Base-by-base conservation (phyloP, 805 yeast species). In the Ogataea paradorogensis region DNA sequence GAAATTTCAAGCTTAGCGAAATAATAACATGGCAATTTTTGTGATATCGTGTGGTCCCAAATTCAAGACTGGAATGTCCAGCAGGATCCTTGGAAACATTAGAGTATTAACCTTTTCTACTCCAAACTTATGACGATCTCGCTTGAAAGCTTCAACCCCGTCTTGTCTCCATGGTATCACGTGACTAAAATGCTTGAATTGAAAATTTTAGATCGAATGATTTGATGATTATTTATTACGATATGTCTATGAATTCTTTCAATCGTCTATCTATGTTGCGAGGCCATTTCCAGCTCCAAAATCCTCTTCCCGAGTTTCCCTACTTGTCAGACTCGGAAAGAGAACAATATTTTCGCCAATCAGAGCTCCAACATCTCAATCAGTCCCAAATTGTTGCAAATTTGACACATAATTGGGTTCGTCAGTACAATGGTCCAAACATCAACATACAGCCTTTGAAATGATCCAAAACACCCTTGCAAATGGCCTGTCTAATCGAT, bases 181-280 rank as follows among this genome's bases (percentile, higher is more conserved):
- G 31, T 28, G 31, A 28, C 29, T n/a, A 15, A 27, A 14, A 27
- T 27, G 10, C 15, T 5, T 13, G 16, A n/a, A n/a, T n/a, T 18
- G 5, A 27, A 9, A 27, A 11, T n/a, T 27, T 27, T 27, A 14
- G 30, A 14, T 14, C n/a, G 24, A 9, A 9, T 21, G 24, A 21
- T 21, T 7, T 7, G 7, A 21, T 21, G 24, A 7, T 9, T 7
- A 9, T 7, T 7, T 21, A 7, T 21, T 21, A 9, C 9, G 24
- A n/a, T 18, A 18, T 5, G 20, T 18, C 25, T 23, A 28, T 31
- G 41, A 22, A 27, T 20, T 32, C 45, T 11, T 26, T 41, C 23
- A 27, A 47, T 21, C 46, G 59, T 30, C 43, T 54, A 11, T 36
- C 47, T 8, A 51, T 54, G 57, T 27, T 54, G 14, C 33, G 44